Evolutionary conservation across 306 rosid genomes (phyloP).

Genomic region (Fagus sylvatica): DNA sequence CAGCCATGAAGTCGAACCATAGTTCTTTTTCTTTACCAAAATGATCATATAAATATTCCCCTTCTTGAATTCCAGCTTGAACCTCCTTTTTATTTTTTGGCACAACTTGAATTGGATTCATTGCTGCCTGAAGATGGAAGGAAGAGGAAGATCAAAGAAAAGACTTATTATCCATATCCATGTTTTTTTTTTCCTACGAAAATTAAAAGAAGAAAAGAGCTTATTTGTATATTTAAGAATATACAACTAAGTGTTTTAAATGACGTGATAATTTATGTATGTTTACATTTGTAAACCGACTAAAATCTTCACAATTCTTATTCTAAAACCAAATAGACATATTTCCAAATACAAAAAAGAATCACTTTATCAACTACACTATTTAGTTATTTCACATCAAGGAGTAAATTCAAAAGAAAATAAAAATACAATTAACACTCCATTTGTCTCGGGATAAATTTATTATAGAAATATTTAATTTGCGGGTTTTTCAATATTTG

Average conservation of each 20-base stretch:
- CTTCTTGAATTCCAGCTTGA: constrained; percentile 52
- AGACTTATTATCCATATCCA: background rate
- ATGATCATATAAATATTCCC: constrained; percentile 65
- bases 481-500: no score
- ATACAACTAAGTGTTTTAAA: constrained; percentile 1
- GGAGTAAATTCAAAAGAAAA: no score
- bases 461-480: constrained; percentile 2
- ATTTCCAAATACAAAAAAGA: no score
- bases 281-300: no score
- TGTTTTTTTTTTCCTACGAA: background rate
- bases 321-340: no score
- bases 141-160: constrained; percentile 11
- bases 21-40: constrained; percentile 68
- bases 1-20: constrained; percentile 99
- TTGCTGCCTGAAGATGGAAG: constrained; percentile 78
- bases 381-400: no score
- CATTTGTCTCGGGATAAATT: no score
- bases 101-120: constrained; percentile 32
- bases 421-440: no score
- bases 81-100: constrained; percentile 23
- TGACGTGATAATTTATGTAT: constrained; percentile 4
- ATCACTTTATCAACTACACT: no score
- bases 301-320: no score
- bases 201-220: constrained; percentile 13
- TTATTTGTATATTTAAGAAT: constrained; percentile 13